These are phyloP conservation scores for Stereum hirsutum DNA, from an alignment of 1,284 basidiomycete species.

Conservation along the genomic window DNA sequence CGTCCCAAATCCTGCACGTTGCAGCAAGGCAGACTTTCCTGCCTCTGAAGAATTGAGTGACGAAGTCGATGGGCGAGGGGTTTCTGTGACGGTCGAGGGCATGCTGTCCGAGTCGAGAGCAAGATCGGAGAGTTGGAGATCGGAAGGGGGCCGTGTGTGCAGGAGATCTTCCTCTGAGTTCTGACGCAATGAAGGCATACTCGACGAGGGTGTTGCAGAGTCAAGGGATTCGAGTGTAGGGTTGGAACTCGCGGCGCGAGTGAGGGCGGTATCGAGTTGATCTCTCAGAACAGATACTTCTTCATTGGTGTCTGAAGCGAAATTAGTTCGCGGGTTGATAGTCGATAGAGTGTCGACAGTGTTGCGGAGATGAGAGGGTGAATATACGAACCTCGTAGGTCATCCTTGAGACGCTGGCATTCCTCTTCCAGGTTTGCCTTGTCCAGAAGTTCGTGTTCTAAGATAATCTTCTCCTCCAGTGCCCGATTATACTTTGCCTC, in stretches of 20 bases:
- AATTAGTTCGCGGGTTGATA: constrained; percentile 8
- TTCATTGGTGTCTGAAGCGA: constrained; percentile 63
- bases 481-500: constrained; percentile 88
- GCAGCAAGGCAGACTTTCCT: constrained; percentile 39
- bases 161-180: constrained; percentile 47
- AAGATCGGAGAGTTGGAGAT: constrained; percentile 54
- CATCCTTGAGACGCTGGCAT: constrained; percentile 86
- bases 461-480: constrained; percentile 92
- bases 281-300: constrained; percentile 81
- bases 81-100: constrained; percentile 14
- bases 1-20: constrained; percentile 39
- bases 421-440: constrained; percentile 90
- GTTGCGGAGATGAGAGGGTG: constrained; percentile 6
- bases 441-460: constrained; percentile 94
- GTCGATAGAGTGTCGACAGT: too few species aligned
- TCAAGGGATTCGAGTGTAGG: constrained; percentile 11
- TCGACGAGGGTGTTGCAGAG: constrained; percentile 16
- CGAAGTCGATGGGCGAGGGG: constrained; percentile 26
- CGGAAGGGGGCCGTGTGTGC: constrained; percentile 44
- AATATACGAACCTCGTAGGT: constrained; percentile 69
- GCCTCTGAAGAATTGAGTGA: constrained; percentile 26
- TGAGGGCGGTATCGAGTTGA: constrained; percentile 42
- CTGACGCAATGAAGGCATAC: constrained; percentile 18
- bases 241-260: constrained; percentile 21
- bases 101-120: constrained; percentile 31